Percentiles rank a stretch among this genome's conserved stretches.
These are phyloP conservation scores for Naganishia kalamii DNA, from an alignment of 768 basidiomycete genomes.

Conservation along the genomic window DNA sequence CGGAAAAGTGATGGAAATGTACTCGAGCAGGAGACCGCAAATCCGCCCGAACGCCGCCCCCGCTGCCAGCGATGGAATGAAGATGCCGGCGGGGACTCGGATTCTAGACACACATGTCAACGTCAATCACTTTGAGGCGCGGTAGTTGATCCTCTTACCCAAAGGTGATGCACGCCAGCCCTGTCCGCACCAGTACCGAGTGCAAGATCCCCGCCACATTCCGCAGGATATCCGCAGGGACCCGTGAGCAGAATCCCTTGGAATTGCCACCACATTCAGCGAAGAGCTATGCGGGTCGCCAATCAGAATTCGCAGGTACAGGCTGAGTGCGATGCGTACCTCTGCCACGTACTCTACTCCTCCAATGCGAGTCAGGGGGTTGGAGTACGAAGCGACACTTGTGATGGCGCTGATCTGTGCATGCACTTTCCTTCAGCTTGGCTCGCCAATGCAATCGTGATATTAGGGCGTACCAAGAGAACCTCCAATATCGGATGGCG, in stretches of 20 bases:
- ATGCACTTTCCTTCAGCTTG: background rate
- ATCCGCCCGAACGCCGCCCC: slow-evolving; percentile 90
- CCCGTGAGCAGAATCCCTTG: slow-evolving; percentile 49
- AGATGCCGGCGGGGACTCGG: slow-evolving; percentile 70
- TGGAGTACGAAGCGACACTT: slow-evolving; percentile 70
- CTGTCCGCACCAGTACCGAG: background rate
- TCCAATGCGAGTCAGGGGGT: slow-evolving; percentile 85
- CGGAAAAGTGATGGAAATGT: slow-evolving; percentile 29
- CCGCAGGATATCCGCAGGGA: background rate
- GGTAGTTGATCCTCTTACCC: too few species aligned
- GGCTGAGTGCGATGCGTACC: slow-evolving; percentile 51
- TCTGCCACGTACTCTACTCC: slow-evolving; percentile 91
- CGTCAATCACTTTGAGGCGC: too few species aligned
- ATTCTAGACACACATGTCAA: too few species aligned
- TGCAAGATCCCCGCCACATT: slow-evolving; percentile 53
- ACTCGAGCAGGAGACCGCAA: slow-evolving; percentile 73
- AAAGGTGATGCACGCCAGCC: slow-evolving; percentile 20
- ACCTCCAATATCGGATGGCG: slow-evolving; percentile 77
- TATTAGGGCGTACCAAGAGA: slow-evolving; percentile 55
- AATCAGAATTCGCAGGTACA: background rate
- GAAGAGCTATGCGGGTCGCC: slow-evolving; percentile 47
- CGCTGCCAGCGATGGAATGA: slow-evolving; percentile 87
- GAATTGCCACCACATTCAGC: slow-evolving; percentile 60
- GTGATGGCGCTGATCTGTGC: slow-evolving; percentile 70
- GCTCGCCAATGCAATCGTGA: too few species aligned